Conservation (phyloP, 169 alveolate species). For the Plasmodium gaboni region DNA sequence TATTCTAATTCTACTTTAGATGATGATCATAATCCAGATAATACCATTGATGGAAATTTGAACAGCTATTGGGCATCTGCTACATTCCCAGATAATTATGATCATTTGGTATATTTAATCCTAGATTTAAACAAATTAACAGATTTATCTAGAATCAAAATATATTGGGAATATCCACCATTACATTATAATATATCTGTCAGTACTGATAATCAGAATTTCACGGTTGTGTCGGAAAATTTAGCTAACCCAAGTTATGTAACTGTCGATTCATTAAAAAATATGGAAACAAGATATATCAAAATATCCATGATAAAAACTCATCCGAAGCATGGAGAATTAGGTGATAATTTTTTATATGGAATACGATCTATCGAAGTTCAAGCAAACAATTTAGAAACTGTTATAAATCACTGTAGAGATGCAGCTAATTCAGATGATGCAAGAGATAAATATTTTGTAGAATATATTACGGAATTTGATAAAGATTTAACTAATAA, state of each 20-base stretch:
- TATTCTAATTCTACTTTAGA: constrained; percentile 78
- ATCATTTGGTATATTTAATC: constrained; percentile 80
- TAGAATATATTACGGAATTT: constrained; percentile 87
- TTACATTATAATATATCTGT: constrained; percentile 87
- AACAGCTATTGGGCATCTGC: constrained; percentile 93
- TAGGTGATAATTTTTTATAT: constrained; percentile 86
- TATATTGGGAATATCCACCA: constrained; percentile 94
- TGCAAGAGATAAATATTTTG: constrained; percentile 93
- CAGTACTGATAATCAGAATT: constrained; percentile 86
- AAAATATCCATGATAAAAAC: constrained; percentile 90
- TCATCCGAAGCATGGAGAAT: constrained; percentile 89
- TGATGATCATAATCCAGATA: constrained; percentile 83
- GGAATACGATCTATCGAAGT: constrained; percentile 91
- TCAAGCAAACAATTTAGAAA: constrained; percentile 87
- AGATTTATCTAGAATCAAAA: constrained; percentile 83
- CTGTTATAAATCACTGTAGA: constrained; percentile 89
- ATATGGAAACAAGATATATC: constrained; percentile 83
- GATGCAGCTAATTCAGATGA: constrained; percentile 92
- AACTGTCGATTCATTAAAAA: constrained; percentile 86
- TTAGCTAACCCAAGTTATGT: constrained; percentile 84
- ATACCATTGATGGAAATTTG: constrained; percentile 89
- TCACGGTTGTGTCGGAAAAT: constrained; percentile 79
- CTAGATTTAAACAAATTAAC: constrained; percentile 84
- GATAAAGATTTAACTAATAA: constrained; percentile 84
- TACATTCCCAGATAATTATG: constrained; percentile 84